phyloP scores from a whole-genome alignment of 805 yeast species.

The Babjeviella inositovora region DNA sequence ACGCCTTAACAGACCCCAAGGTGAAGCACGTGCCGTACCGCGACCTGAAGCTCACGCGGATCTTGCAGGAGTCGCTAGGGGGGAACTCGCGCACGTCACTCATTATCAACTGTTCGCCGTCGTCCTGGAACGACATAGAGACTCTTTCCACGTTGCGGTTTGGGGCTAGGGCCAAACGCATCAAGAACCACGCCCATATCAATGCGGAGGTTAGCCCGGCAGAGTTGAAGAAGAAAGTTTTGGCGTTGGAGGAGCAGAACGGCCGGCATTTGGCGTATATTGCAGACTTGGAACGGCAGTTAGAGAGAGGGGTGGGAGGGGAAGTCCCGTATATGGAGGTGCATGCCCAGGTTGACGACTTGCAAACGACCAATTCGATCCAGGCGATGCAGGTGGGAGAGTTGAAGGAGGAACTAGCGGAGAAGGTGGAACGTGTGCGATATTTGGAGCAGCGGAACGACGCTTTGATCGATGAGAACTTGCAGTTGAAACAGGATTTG shows the following conservation, averaged over 20 bases:
- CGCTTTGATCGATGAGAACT: no score
- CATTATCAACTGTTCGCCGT: slow-evolving; percentile 60
- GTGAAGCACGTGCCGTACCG: slow-evolving; percentile 57
- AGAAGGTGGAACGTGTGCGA: no score
- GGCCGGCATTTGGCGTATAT: slow-evolving; percentile 1
- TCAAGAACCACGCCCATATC: slow-evolving; percentile 47
- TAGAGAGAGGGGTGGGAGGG: slow-evolving; percentile 2
- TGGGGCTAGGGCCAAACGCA: slow-evolving; percentile 56
- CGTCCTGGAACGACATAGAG: slow-evolving; percentile 36
- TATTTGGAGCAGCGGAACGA: no score
- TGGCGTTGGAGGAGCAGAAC: slow-evolving; percentile 1
- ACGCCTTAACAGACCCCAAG: slow-evolving; percentile 57
- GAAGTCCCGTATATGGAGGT: slow-evolving; percentile 3
- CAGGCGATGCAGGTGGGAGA: slow-evolving; percentile 24
- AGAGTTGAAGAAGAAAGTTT: slow-evolving; percentile 19
- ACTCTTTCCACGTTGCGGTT: slow-evolving; percentile 61
- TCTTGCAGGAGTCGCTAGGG: slow-evolving; percentile 66
- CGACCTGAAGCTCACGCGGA: slow-evolving; percentile 65
- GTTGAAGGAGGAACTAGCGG: slow-evolving; percentile 14
- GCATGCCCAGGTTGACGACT: slow-evolving; percentile 4
- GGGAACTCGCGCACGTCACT: slow-evolving; percentile 71
- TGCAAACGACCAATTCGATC: slow-evolving; percentile 9
- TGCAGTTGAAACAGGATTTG: no score
- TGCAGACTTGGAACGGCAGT: background rate
- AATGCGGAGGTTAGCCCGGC: slow-evolving; percentile 39